Conservation (phyloP, 441 rosid species). For the Daphne laureola region DNA sequence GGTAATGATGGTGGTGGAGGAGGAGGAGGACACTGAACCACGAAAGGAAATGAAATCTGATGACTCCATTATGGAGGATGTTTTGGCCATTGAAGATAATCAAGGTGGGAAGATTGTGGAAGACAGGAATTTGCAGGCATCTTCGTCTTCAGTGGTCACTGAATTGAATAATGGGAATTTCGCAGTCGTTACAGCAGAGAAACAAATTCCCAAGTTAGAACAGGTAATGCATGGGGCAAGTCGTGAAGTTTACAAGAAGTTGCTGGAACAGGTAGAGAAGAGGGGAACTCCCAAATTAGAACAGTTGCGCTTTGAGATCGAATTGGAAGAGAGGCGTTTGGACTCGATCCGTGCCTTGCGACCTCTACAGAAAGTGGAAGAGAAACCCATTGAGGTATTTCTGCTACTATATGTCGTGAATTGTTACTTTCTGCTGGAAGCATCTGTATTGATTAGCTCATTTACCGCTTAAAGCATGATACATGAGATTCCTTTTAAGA, state of each 20-base stretch:
- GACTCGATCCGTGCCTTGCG: constrained; percentile 25
- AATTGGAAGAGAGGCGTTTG: constrained; percentile 35
- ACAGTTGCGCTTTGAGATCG: constrained; percentile 42
- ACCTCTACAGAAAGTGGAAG: constrained; percentile 29
- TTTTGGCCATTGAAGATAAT: constrained; percentile 26
- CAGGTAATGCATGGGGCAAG: constrained; percentile 25
- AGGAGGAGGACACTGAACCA: constrained; percentile 24
- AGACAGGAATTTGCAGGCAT: constrained; percentile 19
- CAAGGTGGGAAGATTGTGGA: constrained; percentile 31
- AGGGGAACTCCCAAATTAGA: constrained; percentile 34
- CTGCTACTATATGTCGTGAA: neutral
- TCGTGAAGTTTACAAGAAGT: constrained; percentile 48
- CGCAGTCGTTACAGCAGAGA: constrained; percentile 32
- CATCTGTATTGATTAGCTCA: no score
- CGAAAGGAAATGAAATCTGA: constrained; percentile 28
- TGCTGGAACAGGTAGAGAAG: constrained; percentile 38
- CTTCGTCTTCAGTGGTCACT: constrained; percentile 24
- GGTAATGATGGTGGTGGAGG: constrained; percentile 33
- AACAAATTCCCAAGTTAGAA: constrained; percentile 18
- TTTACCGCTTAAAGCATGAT: no score
- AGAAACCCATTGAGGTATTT: constrained; percentile 32
- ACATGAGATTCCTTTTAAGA: no score
- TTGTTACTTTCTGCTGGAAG: neutral
- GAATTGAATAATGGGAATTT: constrained; percentile 22
- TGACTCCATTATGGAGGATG: constrained; percentile 53